Conservation (phyloP, 345 rosid genomes). For the Populus tremula region DNA sequence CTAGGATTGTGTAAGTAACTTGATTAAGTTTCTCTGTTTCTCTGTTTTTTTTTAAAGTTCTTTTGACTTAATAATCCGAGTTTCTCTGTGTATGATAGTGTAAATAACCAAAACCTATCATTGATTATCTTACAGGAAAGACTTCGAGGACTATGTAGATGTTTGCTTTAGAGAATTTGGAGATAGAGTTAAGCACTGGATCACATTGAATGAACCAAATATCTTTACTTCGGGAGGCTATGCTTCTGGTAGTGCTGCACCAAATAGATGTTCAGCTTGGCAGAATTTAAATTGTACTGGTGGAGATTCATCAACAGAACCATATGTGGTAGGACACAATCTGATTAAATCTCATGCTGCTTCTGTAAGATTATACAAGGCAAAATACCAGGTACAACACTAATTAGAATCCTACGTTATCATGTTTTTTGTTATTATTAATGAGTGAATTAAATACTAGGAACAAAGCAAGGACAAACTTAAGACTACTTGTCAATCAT, state of each 20-base stretch:
- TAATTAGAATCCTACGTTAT: too few relatives aligned
- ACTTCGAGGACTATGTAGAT: conserved; percentile 39
- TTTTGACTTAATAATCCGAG: too few relatives aligned
- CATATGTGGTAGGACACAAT: conserved; percentile 29
- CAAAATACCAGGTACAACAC: conserved; percentile 25
- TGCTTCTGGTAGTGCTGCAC: conserved; percentile 21
- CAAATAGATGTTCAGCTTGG: conserved; percentile 27
- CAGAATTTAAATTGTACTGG: not conserved
- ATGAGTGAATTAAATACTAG: too few relatives aligned
- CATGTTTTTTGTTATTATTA: too few relatives aligned
- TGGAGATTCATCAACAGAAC: conserved; percentile 35
- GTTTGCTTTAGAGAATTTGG: conserved; percentile 47
- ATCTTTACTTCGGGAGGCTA: not conserved
- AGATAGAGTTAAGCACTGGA: conserved; percentile 39
- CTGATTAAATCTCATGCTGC: conserved; percentile 32
- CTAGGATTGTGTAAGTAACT: conserved; percentile 10
- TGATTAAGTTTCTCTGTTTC: not conserved
- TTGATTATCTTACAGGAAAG: conserved; percentile 27
- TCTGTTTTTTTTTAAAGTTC: not conserved
- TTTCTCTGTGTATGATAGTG: not conserved
- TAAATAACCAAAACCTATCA: not conserved
- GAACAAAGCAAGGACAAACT: too few relatives aligned
- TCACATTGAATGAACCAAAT: conserved; percentile 32
- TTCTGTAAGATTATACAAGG: conserved; percentile 25
- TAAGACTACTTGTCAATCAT: too few relatives aligned